These are phyloP conservation scores for Juncus inflexus DNA, from an alignment of 176 grass and related monocot species.

Conservation along the genomic window DNA sequence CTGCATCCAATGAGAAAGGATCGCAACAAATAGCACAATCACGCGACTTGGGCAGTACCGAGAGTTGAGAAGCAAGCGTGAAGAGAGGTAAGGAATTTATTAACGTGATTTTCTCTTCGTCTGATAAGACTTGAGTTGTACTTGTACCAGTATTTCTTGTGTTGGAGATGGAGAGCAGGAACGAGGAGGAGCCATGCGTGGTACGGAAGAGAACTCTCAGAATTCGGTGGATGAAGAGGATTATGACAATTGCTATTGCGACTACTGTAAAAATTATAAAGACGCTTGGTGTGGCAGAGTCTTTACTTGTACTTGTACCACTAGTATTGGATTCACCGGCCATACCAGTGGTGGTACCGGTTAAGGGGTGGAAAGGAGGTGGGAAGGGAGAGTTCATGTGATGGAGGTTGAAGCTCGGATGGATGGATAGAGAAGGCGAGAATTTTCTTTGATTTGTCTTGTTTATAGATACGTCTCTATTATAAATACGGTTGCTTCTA, in stretches of 20 bases:
- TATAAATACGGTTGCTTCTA: neutral
- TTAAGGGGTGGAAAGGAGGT: neutral
- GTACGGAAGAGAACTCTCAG: constrained; percentile 12
- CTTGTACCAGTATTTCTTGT: neutral
- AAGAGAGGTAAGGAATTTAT: constrained; percentile 69
- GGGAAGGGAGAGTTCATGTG: neutral
- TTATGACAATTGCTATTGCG: constrained; percentile 1
- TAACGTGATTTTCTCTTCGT: constrained; percentile 26
- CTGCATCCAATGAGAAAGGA: constrained; percentile 47
- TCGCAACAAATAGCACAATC: constrained; percentile 92
- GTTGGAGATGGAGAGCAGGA: neutral
- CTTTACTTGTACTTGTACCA: no score
- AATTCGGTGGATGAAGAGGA: constrained; percentile 14
- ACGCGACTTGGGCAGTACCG: constrained; percentile 40
- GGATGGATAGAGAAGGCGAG: neutral
- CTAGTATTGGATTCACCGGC: neutral
- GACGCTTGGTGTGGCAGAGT: neutral
- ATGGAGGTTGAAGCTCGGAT: neutral
- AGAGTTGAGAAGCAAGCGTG: constrained; percentile 54
- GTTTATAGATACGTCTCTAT: neutral
- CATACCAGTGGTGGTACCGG: neutral
- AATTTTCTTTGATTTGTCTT: neutral
- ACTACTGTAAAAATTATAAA: constrained; percentile 23
- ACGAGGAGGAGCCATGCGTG: constrained; percentile 8
- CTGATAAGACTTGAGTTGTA: neutral